Evolutionary conservation across 352 stramenopile species (phyloP).

Genomic region (Pythium inflatum): DNA sequence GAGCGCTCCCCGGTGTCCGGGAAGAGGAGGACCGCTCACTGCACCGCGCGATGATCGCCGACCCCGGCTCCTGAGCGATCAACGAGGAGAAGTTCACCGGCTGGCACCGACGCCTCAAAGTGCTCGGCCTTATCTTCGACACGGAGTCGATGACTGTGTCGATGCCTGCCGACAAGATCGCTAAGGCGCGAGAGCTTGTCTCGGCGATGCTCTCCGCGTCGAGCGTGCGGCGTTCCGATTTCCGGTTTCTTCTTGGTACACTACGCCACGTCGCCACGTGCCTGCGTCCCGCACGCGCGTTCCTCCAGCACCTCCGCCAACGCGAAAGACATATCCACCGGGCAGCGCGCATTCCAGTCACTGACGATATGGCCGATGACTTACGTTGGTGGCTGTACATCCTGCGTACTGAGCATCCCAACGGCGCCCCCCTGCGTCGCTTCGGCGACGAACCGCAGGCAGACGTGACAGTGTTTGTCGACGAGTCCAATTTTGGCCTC

Average conservation of each 20-base stretch:
- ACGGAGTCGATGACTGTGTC: slow-evolving; percentile 8
- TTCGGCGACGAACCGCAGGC: too few species aligned
- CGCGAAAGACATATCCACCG: not conserved
- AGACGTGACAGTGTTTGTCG: not conserved
- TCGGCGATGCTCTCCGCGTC: not conserved
- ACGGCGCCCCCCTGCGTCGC: not conserved
- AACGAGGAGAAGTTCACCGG: too few species aligned
- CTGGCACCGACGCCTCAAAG: too few species aligned
- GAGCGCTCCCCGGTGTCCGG: too few species aligned
- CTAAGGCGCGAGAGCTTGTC: slow-evolving; percentile 12
- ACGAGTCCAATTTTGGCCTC: slow-evolving; percentile 4
- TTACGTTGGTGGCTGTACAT: slow-evolving; percentile 1
- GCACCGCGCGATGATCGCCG: too few species aligned
- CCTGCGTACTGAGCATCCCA: too few species aligned
- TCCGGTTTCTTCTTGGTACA: slow-evolving; percentile 11
- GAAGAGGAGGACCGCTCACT: too few species aligned
- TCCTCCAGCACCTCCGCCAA: not conserved
- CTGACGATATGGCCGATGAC: not conserved
- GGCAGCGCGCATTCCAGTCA: not conserved
- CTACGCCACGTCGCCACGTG: slow-evolving; percentile 8
- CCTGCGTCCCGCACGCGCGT: not conserved
- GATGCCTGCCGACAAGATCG: slow-evolving; percentile 25
- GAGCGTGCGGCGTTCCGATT: slow-evolving; percentile 2
- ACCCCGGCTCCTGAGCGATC: too few species aligned
- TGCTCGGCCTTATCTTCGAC: slow-evolving; percentile 29